Evolutionary conservation across 306 rosid species (phyloP).

Genomic region (Prunus mira): DNA sequence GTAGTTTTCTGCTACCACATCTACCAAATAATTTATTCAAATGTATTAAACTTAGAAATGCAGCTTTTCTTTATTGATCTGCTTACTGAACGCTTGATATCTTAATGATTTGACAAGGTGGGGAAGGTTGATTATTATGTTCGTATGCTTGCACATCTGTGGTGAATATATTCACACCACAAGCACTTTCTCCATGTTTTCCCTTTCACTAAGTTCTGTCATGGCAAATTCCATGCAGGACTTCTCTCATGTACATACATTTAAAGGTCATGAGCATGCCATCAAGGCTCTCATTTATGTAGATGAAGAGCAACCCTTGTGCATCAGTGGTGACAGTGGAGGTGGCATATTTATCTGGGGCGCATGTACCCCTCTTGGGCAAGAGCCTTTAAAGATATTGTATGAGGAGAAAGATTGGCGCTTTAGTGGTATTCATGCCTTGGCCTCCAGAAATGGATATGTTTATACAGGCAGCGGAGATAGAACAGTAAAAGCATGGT

Average conservation of each 20-base stretch:
- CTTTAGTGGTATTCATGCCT: slow-evolving; percentile 81
- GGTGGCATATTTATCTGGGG: slow-evolving; percentile 83
- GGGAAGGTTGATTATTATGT: slow-evolving; percentile 4
- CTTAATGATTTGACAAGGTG: neutral
- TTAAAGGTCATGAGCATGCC: slow-evolving; percentile 81
- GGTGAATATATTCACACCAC: neutral
- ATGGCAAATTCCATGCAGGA: slow-evolving; percentile 50
- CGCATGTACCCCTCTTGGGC: slow-evolving; percentile 45
- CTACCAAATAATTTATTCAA: neutral
- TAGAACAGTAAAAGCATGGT: slow-evolving; percentile 85
- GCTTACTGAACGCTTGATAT: neutral
- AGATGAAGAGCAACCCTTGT: slow-evolving; percentile 67
- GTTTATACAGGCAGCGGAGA: slow-evolving; percentile 90
- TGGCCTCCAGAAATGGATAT: slow-evolving; percentile 48
- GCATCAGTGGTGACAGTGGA: slow-evolving; percentile 84
- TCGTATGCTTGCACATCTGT: neutral
- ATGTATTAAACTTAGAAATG: neutral
- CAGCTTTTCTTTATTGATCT: neutral
- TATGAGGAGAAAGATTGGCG: slow-evolving; percentile 93
- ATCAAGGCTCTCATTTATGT: slow-evolving; percentile 70
- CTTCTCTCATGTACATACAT: slow-evolving; percentile 73
- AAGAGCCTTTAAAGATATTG: slow-evolving; percentile 74
- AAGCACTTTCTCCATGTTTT: slow-evolving; percentile 1
- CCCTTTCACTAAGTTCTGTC: slow-evolving; percentile 24
- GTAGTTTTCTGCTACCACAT: neutral